Conservation (phyloP, 805 yeast species). For the Candida ascalaphidarum region DNA sequence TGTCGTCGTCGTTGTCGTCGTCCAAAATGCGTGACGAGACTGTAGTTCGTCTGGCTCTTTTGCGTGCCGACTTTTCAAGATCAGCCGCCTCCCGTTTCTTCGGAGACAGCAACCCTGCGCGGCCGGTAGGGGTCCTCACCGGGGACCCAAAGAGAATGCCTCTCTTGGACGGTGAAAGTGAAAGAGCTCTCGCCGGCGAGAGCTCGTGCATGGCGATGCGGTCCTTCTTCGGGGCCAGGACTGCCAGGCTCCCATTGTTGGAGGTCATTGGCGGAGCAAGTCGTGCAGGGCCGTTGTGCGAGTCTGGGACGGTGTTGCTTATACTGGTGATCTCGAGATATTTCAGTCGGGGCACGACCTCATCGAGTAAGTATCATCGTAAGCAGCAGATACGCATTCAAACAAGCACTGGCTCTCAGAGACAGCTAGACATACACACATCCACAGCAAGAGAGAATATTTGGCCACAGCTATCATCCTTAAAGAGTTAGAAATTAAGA, state of each 20-base stretch:
- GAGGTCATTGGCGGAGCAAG: slow-evolving; percentile 3
- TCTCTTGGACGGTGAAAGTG: no score
- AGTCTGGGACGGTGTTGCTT: not conserved
- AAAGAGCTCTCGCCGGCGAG: no score
- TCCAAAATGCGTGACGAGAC: slow-evolving; percentile 22
- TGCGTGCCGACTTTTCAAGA: slow-evolving; percentile 40
- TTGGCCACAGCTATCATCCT: no score
- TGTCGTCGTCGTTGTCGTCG: slow-evolving; percentile 23
- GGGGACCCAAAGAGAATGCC: no score
- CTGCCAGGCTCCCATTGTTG: not conserved
- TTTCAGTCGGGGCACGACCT: slow-evolving; percentile 2
- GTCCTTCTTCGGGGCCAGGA: slow-evolving; percentile 2
- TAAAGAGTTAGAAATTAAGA: not conserved
- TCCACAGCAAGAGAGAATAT: no score
- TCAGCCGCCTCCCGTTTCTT: slow-evolving; percentile 24
- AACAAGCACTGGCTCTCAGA: slow-evolving; percentile 1
- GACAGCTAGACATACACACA: no score
- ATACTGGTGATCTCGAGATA: slow-evolving; percentile 2
- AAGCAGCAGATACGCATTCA: not conserved
- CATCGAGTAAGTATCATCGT: not conserved
- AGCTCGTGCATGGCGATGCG: slow-evolving; percentile 5
- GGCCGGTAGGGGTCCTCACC: slow-evolving; percentile 30
- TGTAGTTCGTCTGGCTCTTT: slow-evolving; percentile 32
- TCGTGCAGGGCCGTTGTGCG: not conserved
- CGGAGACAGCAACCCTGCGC: slow-evolving; percentile 41